Evolutionary conservation across 164 flowering plant species (phyloP).

Genomic region (Nymphaea thermarum): DNA sequence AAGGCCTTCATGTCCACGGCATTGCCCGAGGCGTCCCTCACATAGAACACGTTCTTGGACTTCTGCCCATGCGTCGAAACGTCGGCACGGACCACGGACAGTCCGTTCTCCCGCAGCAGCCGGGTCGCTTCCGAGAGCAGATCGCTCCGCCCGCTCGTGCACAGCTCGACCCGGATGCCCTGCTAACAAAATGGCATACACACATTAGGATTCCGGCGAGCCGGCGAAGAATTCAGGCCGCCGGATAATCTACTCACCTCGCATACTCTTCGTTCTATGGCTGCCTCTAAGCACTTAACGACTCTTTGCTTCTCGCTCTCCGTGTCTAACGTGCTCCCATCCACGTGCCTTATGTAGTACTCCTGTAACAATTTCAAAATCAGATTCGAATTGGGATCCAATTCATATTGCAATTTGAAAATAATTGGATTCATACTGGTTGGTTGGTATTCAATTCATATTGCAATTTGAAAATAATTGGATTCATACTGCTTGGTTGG

Average conservation of each 20-base stretch:
- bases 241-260: slow-evolving; percentile 30
- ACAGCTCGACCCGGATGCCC: slow-evolving; percentile 61
- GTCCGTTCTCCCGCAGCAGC: slow-evolving; percentile 53
- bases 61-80: slow-evolving; percentile 50
- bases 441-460: no score
- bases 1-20: slow-evolving; percentile 62
- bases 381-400: no score
- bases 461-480: no score
- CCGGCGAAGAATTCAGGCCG: no score
- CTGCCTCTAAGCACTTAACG: slow-evolving; percentile 65
- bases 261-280: slow-evolving; percentile 50
- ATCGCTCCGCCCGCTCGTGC: slow-evolving; percentile 60
- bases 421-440: no score
- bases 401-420: no score
- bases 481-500: no score
- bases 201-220: no score
- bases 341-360: slow-evolving; percentile 59
- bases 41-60: slow-evolving; percentile 61
- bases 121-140: slow-evolving; percentile 66
- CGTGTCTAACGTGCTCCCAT: slow-evolving; percentile 45
- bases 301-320: slow-evolving; percentile 61
- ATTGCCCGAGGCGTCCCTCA: slow-evolving; percentile 64
- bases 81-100: slow-evolving; percentile 56
- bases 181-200: not conserved
- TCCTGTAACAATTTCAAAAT: slow-evolving; percentile 20